These are phyloP conservation scores for Pachysandra terminalis DNA, from an alignment of 164 flowering plant species.

Conservation along the genomic window DNA sequence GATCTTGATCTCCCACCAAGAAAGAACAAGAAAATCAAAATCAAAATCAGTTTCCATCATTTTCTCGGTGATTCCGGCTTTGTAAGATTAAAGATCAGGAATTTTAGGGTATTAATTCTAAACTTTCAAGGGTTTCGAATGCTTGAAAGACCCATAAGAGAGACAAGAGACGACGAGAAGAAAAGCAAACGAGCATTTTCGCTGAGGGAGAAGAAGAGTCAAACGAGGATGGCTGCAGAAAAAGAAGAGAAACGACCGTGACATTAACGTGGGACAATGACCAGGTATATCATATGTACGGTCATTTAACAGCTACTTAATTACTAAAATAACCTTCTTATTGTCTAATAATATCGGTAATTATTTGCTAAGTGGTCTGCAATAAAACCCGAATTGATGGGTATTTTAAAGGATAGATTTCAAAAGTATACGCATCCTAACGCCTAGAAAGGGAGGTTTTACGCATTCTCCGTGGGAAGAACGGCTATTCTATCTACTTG, in stretches of 20 bases:
- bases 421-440: too few species aligned
- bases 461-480: too few species aligned
- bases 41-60: conserved; percentile 40
- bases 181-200: conserved; percentile 3
- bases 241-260: not conserved
- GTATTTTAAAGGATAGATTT: too few species aligned
- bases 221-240: conserved; percentile 1
- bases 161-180: not conserved
- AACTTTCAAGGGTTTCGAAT: conserved; percentile 12
- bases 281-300: too few species aligned
- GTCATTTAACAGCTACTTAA: too few species aligned
- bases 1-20: conserved; percentile 87
- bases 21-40: conserved; percentile 54
- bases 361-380: too few species aligned
- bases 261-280: too few species aligned
- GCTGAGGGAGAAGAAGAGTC: conserved; percentile 4
- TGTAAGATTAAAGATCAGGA: not conserved
- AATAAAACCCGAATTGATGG: too few species aligned
- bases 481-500: too few species aligned
- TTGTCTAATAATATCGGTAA: too few species aligned
- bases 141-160: conserved; percentile 2
- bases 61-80: not conserved
- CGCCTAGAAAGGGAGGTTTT: too few species aligned
- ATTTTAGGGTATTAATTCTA: conserved; percentile 12
- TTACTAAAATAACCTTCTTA: too few species aligned